Base-by-base conservation (phyloP, 257 asterid genomes). In the Capsicum baccatum region DNA sequence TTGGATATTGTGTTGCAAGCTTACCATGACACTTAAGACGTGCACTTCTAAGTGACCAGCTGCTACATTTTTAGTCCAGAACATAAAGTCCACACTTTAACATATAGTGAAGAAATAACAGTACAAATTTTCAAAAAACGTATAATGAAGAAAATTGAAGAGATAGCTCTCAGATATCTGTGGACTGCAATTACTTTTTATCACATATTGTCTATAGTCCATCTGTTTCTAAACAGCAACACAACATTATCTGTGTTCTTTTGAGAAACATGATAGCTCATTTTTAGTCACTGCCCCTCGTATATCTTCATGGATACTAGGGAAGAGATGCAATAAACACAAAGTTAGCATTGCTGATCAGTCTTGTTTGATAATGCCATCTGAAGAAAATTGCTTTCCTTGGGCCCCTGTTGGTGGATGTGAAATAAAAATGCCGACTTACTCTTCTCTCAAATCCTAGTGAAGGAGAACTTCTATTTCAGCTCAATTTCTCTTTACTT, bases 281-380 rank as follows among this genome's bases (percentile, higher is more conserved):
- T 74, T 74, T 50, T 21, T 74, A 74, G 81, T 50, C 47, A 50
- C 81, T 52, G 47, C 62, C 50, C 21, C 50, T 67, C n/a, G 11
- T 67, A 67, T 8, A 67, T 67, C 50, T 67, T 47, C 50, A 35
- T 67, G 19, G 19, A 67, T 35, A 67, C 74, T 26, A 67, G 44
- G 80, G 80, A 74, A 50, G 19, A 74, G 42, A 74, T 48, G 17
- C 60, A 50, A 74, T 14, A 21, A 74, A 76, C 19, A 52, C 48
- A 21, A 47, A 52, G 81, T 76, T 21, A 76, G 26, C 1, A 9
- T 8, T 56, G 50, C n/a, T 78, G 50, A 54, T 33, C 26, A 14
- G n/a, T 78, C 64, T 78, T 78, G 15, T 54, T 78, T 78, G 82
- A 17, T 78, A 64, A 8, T 54, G 82, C 82, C 74, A 67, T 35